Evolutionary conservation across 371 early-diverging fungal genomes (phyloP).

Genomic region (Lichtheimia ornata): DNA sequence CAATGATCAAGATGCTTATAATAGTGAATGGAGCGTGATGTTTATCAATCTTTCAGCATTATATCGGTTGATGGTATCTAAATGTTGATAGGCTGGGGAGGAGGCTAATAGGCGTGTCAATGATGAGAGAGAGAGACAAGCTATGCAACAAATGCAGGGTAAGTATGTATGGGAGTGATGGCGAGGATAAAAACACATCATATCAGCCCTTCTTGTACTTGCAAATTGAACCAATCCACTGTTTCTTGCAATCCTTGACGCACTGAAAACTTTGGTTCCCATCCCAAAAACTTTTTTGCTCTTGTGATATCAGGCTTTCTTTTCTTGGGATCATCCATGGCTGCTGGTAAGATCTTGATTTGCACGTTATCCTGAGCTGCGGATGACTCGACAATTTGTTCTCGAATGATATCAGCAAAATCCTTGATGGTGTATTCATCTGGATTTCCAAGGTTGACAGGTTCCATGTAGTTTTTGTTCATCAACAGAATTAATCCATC

Average conservation of each 20-base stretch:
- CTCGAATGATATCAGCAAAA: slow-evolving; percentile 79
- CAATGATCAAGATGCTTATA: too few relatives aligned
- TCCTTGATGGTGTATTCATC: slow-evolving; percentile 84
- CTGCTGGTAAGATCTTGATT: slow-evolving; percentile 70
- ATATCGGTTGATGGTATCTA: too few relatives aligned
- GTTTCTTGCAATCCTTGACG: slow-evolving; percentile 84
- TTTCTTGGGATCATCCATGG: slow-evolving; percentile 82
- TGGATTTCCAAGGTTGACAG: slow-evolving; percentile 88
- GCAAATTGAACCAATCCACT: slow-evolving; percentile 75
- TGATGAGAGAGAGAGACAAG: too few relatives aligned
- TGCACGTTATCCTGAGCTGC: slow-evolving; percentile 41
- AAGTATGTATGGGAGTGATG: too few relatives aligned
- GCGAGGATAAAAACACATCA: not conserved
- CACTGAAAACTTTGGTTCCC: slow-evolving; percentile 79
- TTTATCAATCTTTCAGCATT: too few relatives aligned
- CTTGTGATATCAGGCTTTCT: slow-evolving; percentile 79
- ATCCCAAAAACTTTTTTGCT: slow-evolving; percentile 68
- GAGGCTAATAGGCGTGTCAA: too few relatives aligned
- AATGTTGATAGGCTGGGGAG: too few relatives aligned
- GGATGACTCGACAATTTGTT: slow-evolving; percentile 58
- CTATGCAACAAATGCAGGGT: too few relatives aligned
- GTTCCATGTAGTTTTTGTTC: slow-evolving; percentile 72
- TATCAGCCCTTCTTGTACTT: slow-evolving; percentile 42
- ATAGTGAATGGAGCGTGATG: too few relatives aligned
- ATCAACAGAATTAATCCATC: slow-evolving; percentile 83